phyloP scores from a whole-genome alignment of 345 rosid genomes.

The Eutrema yunnanense region DNA sequence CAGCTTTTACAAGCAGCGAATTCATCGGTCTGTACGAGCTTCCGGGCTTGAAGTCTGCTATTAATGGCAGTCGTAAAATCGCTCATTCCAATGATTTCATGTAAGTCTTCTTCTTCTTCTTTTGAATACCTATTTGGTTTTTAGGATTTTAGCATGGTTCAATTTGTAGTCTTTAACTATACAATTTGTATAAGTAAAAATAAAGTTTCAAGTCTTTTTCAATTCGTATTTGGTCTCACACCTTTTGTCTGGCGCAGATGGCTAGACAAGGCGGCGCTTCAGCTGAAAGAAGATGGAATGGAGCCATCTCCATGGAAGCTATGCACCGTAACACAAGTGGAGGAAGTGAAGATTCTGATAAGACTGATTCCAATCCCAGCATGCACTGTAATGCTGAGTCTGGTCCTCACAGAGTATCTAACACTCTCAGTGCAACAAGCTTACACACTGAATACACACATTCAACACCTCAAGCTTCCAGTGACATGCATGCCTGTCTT shows the following conservation, averaged over 20 bases:
- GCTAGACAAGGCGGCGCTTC: constrained; percentile 88
- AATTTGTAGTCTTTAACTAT: too few relatives aligned
- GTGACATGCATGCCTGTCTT: constrained; percentile 93
- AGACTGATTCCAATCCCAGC: constrained; percentile 74
- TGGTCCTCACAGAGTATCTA: constrained; percentile 66
- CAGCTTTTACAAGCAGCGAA: constrained; percentile 62
- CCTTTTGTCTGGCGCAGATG: constrained; percentile 38
- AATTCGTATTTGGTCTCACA: not conserved
- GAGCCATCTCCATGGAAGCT: constrained; percentile 79
- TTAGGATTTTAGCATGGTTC: too few relatives aligned
- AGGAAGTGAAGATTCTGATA: constrained; percentile 82
- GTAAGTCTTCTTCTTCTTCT: constrained; percentile 20
- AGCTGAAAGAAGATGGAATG: constrained; percentile 63
- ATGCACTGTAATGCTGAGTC: constrained; percentile 62
- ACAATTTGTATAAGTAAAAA: too few relatives aligned
- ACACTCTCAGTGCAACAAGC: constrained; percentile 93
- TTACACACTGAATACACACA: constrained; percentile 65
- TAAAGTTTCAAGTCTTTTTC: too few relatives aligned
- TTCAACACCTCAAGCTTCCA: constrained; percentile 69
- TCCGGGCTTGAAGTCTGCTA: constrained; percentile 63
- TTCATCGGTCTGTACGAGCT: constrained; percentile 70
- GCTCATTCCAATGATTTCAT: constrained; percentile 62
- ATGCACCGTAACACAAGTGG: constrained; percentile 90
- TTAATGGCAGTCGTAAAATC: constrained; percentile 80
- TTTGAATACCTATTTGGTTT: too few relatives aligned